Evolutionary conservation across 306 rosid species (phyloP).

Genomic region (Begonia fuchsioides): DNA sequence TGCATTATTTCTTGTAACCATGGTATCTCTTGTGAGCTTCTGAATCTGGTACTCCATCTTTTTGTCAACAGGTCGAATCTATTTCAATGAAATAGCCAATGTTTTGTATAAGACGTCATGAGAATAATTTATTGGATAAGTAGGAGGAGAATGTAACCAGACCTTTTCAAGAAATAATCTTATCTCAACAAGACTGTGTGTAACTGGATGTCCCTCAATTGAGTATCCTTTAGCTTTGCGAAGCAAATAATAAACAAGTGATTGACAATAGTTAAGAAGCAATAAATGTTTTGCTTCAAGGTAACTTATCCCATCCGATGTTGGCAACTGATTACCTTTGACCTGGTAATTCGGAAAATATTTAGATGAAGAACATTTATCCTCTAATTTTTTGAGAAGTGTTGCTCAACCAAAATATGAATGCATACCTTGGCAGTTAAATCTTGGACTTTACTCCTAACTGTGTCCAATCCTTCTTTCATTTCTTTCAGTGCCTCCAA

Average conservation of each 20-base stretch:
- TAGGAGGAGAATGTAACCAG: conserved; percentile 7
- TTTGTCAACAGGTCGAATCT: conserved; percentile 84
- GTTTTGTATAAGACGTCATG: not conserved
- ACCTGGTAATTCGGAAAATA: conserved; percentile 25
- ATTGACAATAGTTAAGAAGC: conserved; percentile 69
- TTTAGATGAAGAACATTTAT: not conserved
- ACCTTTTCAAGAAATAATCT: conserved; percentile 86
- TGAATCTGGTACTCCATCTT: conserved; percentile 82
- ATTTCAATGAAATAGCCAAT: conserved; percentile 9
- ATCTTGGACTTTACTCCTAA: conserved; percentile 47
- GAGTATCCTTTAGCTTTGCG: conserved; percentile 63
- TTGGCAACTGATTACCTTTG: conserved; percentile 43
- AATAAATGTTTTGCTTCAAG: conserved; percentile 77
- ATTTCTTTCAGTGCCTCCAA: conserved; percentile 56
- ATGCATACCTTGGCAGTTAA: conserved; percentile 48
- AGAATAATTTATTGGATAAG: conserved; percentile 7
- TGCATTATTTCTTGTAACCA: conserved; percentile 23
- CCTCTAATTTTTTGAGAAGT: not conserved
- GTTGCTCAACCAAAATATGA: not conserved
- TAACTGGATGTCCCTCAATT: conserved; percentile 60
- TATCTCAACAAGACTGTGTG: conserved; percentile 62
- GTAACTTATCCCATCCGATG: conserved; percentile 68
- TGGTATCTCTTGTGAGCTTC: conserved; percentile 47
- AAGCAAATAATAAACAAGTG: conserved; percentile 74
- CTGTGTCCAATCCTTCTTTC: conserved; percentile 62